Conservation (phyloP, 495 filamentous ascomycete genomes). For the Penicillium parvum region DNA sequence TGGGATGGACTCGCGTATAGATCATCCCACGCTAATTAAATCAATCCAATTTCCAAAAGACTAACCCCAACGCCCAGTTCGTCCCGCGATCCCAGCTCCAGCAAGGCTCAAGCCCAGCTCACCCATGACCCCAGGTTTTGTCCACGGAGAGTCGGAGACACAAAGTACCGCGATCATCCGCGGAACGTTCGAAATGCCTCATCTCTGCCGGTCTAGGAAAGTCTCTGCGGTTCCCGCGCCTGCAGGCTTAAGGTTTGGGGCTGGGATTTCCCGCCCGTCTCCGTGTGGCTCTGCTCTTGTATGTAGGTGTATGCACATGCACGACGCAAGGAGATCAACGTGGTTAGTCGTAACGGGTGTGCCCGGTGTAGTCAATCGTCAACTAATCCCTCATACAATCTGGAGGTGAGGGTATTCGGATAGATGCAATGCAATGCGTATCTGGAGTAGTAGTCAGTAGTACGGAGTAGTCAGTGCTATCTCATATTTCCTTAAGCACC, state of each 20-base stretch:
- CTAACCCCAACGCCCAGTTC: constrained; percentile 14
- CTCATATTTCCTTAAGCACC: not conserved
- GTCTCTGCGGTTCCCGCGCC: constrained; percentile 14
- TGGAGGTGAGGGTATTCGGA: no score
- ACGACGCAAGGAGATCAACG: constrained; percentile 24
- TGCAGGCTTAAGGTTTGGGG: constrained; percentile 13
- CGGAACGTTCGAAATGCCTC: not conserved
- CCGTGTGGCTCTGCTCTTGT: no score
- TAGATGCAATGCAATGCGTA: no score
- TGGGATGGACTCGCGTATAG: no score
- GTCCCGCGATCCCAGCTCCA: constrained; percentile 25
- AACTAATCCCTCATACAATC: no score
- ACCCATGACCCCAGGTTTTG: constrained; percentile 25
- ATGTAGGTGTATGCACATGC: constrained; percentile 4
- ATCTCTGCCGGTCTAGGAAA: constrained; percentile 5
- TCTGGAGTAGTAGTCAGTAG: no score
- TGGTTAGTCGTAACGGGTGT: constrained; percentile 14
- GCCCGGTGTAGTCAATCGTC: no score
- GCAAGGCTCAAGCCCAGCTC: constrained; percentile 1
- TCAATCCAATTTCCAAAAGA: not conserved
- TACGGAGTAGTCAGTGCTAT: not conserved
- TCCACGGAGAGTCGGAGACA: constrained; percentile 21
- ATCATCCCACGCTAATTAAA: not conserved
- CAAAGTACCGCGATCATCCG: not conserved
- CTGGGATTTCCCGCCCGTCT: constrained; percentile 3